Evolutionary conservation across 83 land plant species (phyloP), one percentile per base, ranked within the genome.

Genomic region (Diphasiastrum complanatum): DNA sequence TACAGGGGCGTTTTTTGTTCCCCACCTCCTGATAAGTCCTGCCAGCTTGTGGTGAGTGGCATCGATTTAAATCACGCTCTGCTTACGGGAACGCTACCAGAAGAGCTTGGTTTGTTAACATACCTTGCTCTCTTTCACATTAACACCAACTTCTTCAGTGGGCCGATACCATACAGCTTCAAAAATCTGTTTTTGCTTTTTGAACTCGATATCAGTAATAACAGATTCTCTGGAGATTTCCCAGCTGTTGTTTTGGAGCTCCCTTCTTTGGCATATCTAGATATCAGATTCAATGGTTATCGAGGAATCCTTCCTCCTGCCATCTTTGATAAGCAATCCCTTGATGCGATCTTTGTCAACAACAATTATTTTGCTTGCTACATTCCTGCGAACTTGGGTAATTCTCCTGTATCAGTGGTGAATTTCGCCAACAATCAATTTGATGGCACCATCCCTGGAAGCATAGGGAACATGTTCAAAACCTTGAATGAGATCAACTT

Each of bases 141-240:
- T 53, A 86, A 86, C 72, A 71, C 82, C 62, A 86, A 86, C 55
- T 55, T 78, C 8, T 86, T 86, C 65, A 70, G 72, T 34, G 91
- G 91, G 3, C 68, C 68, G 0, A 62, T 85, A 1, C 86, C 91
- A 0, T 61, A 66, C 18, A 64, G 61, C 47, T 78, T 83, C 64
- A 33, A 22, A 48, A 37, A 70, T 20, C 12, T 80, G 57, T 50
- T 12, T 62, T 52, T 74, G 6, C 68, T 86, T 34, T 72, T 47
- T 34, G 91, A 86, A 77, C 61, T 86, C 25, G 91, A 86, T 71
- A 66, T 86, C 45, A 80, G 85, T 64, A 86, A 86, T 77, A 86
- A 86, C 57, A 29, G 78, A 25, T 74, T 86, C 41, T 67, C 78
- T 4, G 91, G 91, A 14, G 48, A 56, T 60, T 86, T 86, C 37